These are phyloP conservation scores for Penstemon newberryi DNA, from an alignment of 257 asterid species.

Conservation along the genomic window DNA sequence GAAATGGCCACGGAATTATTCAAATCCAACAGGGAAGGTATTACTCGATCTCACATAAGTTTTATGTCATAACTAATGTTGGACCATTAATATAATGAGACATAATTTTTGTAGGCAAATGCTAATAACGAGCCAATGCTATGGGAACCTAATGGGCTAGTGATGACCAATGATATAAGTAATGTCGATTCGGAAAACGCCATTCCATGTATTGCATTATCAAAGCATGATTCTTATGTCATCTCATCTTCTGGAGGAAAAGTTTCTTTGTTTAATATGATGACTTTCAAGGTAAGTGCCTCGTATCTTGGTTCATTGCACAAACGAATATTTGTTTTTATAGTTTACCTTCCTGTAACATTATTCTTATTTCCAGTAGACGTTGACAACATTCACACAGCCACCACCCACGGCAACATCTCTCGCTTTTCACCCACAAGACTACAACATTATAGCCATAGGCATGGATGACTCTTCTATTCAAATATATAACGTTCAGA, in stretches of 20 bases:
- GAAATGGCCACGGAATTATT: slow-evolving; percentile 61
- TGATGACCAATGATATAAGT: slow-evolving; percentile 60
- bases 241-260: slow-evolving; percentile 77
- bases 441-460: no score
- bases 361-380: no score
- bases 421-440: no score
- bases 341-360: no score
- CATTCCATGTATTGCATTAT: slow-evolving; percentile 63
- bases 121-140: slow-evolving; percentile 47
- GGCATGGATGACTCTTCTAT: no score
- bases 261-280: slow-evolving; percentile 61
- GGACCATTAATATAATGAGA: slow-evolving; percentile 5
- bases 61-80: background rate
- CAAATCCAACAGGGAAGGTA: slow-evolving; percentile 51
- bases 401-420: no score
- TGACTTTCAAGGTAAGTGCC: slow-evolving; percentile 55
- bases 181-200: slow-evolving; percentile 55
- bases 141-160: slow-evolving; percentile 60
- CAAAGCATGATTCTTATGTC: slow-evolving; percentile 69
- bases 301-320: no score
- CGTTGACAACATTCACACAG: no score
- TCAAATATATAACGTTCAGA: no score
- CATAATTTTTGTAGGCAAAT: slow-evolving; percentile 43
- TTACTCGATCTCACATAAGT: background rate
- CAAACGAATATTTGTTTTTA: no score